Conservation (phyloP, 2,329 filamentous ascomycete species). For the Cladophialophora bantiana region DNA sequence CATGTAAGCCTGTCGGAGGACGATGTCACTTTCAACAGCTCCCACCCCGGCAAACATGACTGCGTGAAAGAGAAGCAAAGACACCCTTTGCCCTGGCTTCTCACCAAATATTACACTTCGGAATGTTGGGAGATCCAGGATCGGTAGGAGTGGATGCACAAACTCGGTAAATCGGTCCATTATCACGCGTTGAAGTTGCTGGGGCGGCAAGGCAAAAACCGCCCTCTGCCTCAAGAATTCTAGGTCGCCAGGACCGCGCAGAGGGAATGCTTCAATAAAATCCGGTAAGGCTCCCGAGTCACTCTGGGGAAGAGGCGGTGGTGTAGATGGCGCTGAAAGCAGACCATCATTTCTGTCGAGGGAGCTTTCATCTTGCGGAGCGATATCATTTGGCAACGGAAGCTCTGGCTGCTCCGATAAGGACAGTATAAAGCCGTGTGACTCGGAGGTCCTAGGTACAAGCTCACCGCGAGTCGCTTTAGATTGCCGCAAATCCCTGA, state of each 20-base stretch:
- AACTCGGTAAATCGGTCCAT: slow-evolving; percentile 10
- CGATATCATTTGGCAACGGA: neutral
- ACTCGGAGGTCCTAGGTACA: neutral
- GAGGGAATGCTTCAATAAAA: slow-evolving; percentile 15
- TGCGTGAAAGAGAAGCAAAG: slow-evolving; percentile 17
- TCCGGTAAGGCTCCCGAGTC: neutral
- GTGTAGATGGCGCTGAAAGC: neutral
- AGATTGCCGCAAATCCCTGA: neutral
- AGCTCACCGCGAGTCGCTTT: neutral
- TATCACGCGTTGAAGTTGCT: slow-evolving; percentile 1
- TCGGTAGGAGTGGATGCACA: slow-evolving; percentile 10
- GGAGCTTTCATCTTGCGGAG: neutral
- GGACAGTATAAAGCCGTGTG: neutral
- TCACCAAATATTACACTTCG: neutral
- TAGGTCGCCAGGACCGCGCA: neutral
- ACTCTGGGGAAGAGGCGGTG: neutral
- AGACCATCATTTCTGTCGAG: neutral
- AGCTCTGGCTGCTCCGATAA: neutral
- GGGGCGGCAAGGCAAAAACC: slow-evolving; percentile 8
- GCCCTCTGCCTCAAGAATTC: slow-evolving; percentile 5
- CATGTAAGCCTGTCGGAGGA: slow-evolving; percentile 12
- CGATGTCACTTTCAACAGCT: slow-evolving; percentile 7
- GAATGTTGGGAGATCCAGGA: slow-evolving; percentile 5
- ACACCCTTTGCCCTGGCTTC: neutral
- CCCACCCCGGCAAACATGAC: slow-evolving; percentile 17